A percentile compares a stretch with the other conserved stretches of the same genome.
phyloP scores from a whole-genome alignment of 2,329 filamentous ascomycete species.

The Diplocarpon mali region DNA sequence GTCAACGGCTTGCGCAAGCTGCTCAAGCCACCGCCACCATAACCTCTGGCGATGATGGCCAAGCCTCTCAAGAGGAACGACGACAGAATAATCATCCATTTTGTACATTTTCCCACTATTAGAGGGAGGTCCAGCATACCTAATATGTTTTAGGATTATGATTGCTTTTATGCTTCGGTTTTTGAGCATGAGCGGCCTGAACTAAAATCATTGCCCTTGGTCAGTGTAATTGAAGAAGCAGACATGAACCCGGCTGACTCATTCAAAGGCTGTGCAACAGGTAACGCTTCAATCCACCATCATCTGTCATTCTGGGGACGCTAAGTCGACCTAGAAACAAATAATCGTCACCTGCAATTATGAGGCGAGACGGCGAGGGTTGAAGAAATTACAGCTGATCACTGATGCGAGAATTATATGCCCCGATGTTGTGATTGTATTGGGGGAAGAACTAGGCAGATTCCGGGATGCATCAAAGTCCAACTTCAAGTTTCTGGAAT shows the following conservation, averaged over 20 bases:
- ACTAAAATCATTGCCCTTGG: constrained; percentile 63
- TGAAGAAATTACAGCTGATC: constrained; percentile 78
- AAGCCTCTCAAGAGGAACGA: constrained; percentile 11
- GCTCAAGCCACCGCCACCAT: background rate
- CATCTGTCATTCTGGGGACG: background rate
- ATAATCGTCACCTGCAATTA: constrained; percentile 94
- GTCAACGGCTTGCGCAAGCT: constrained; percentile 6
- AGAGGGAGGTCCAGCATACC: constrained; percentile 2
- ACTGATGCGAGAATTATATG: constrained; percentile 69
- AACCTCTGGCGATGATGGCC: constrained; percentile 2
- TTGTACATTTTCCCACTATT: constrained; percentile 38
- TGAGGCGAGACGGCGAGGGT: constrained; percentile 61
- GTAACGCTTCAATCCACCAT: constrained; percentile 12
- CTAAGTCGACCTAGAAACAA: constrained; percentile 38
- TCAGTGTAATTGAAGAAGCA: constrained; percentile 48
- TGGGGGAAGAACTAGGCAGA: constrained; percentile 75
- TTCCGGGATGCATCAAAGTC: constrained; percentile 82
- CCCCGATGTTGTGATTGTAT: constrained; percentile 73
- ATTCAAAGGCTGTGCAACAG: constrained; percentile 25
- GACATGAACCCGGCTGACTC: constrained; percentile 12
- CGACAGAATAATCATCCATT: constrained; percentile 35
- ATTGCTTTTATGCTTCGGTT: constrained; percentile 87
- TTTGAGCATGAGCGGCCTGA: constrained; percentile 71
- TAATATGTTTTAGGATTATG: constrained; percentile 48
- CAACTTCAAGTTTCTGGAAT: constrained; percentile 61